Conservation (phyloP, 306 rosid genomes). For the Mimosa bimucronata region DNA sequence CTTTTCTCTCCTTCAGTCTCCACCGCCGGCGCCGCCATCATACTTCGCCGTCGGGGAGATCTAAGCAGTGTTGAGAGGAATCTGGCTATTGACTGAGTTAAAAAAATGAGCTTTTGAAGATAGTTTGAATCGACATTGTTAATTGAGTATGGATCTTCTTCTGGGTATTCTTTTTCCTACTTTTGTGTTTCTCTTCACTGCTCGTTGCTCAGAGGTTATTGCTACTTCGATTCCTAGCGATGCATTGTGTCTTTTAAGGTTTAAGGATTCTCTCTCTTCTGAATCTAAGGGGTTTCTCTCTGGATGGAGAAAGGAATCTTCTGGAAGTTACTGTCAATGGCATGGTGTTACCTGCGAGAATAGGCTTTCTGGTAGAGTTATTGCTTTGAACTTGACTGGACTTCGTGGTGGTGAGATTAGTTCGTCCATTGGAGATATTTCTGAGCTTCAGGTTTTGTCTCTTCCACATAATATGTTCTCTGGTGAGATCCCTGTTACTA, state of each 20-base stretch:
- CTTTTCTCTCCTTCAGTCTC: not conserved
- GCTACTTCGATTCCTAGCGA: constrained; percentile 33
- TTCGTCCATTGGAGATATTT: constrained; percentile 45
- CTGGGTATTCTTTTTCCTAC: constrained; percentile 22
- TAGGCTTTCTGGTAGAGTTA: constrained; percentile 43
- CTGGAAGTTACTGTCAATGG: constrained; percentile 51
- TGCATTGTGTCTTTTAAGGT: constrained; percentile 61
- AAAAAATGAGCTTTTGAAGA: no score
- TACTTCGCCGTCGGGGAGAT: constrained; percentile 33
- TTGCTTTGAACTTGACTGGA: constrained; percentile 44
- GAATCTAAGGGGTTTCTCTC: constrained; percentile 49
- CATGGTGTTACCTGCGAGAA: constrained; percentile 54
- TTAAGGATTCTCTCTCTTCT: constrained; percentile 45
- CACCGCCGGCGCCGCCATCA: constrained; percentile 34
- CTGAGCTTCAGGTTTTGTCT: constrained; percentile 51
- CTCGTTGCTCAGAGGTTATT: constrained; percentile 37
- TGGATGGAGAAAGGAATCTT: constrained; percentile 43
- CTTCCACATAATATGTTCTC: constrained; percentile 53
- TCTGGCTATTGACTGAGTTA: constrained; percentile 2
- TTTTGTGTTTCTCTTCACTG: constrained; percentile 33
- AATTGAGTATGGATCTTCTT: constrained; percentile 40
- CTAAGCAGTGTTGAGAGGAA: not conserved
- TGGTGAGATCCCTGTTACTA: constrained; percentile 54
- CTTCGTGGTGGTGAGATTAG: constrained; percentile 45
- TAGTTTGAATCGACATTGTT: not conserved